Evolutionary conservation across 2,329 filamentous ascomycete species (phyloP), one percentile per base, ranked within the genome.

Genomic region (Onygenales sp.): DNA sequence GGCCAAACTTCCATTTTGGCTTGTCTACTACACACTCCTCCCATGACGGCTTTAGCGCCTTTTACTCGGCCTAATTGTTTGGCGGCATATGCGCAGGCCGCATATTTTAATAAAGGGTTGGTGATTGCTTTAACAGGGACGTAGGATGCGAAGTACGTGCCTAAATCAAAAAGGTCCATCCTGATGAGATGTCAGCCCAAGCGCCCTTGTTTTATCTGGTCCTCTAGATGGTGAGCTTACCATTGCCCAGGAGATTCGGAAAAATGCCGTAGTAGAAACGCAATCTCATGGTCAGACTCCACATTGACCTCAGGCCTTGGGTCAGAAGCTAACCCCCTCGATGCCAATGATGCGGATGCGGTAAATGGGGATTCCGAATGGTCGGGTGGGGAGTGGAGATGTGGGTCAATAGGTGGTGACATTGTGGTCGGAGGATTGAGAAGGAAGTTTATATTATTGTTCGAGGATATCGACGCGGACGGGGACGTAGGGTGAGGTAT

Each of bases 221-320:
- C 10, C 36, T 13, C 42, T 33, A 51, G 36, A 13, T 37, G 3
- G 21, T 39, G 33, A 42, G 56, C 71, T 61, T 63, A 76, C 80
- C 81, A 84, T 58, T 78, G 76, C 6, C 80, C 81, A 27, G 80
- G 74, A 0, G 74, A 75, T 64, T 84, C 80, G 2, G 79, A 77
- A 61, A 82, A 84, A 64, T 82, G 79, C 31, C 80, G 70, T 49
- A 83, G 67, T 1, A 84, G 70, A 59, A 79, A 83, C n/a, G 79
- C 76, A 54, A 79, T 73, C 59, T 84, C 80, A 57, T 80, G 77
- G 50, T 82, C 78, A 34, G 61, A 66, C 33, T 77, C 72, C 13
- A 62, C 62, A 21, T 65, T 57, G 4, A 55, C 55, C 21, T 70
- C 63, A 21, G 59, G 42, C 54, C 61, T 59, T n/a, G 56, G 52